Conservation (phyloP, 2,329 filamentous ascomycete species). For the Aspergillus pseudoviridinutans region DNA sequence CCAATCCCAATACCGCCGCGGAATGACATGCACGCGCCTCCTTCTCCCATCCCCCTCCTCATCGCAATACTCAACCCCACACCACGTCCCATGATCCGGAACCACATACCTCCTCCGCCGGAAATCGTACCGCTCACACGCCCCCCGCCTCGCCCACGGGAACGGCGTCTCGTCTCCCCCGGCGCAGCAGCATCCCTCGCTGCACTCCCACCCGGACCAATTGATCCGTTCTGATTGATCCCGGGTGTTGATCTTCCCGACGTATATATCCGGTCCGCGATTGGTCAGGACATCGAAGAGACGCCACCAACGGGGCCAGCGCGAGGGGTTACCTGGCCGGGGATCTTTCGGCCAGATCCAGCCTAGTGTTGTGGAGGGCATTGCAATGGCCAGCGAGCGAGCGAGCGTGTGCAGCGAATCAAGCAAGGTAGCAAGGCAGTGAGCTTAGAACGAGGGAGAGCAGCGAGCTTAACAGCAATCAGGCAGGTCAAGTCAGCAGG, state of each 20-base stretch:
- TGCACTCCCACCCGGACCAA: neutral
- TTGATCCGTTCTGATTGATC: neutral
- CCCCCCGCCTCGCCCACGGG: slow-evolving; percentile 17
- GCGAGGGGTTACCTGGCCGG: slow-evolving; percentile 27
- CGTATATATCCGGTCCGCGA: slow-evolving; percentile 42
- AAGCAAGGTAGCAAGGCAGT: too few species aligned
- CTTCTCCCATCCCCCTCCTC: neutral
- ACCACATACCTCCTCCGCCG: slow-evolving; percentile 27
- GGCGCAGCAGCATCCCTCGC: neutral
- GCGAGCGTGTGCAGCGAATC: too few species aligned
- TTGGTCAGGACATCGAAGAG: slow-evolving; percentile 36
- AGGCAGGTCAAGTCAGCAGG: too few species aligned
- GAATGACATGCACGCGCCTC: slow-evolving; percentile 19
- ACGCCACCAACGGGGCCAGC: slow-evolving; percentile 28
- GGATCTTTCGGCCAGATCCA: slow-evolving; percentile 39
- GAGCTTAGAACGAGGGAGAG: too few species aligned
- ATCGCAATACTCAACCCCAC: slow-evolving; percentile 26
- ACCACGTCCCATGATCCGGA: slow-evolving; percentile 28
- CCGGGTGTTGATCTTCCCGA: slow-evolving; percentile 22
- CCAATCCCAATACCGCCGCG: slow-evolving; percentile 23
- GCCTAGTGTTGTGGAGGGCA: slow-evolving; percentile 12
- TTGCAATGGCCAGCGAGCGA: neutral
- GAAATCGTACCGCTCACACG: slow-evolving; percentile 29
- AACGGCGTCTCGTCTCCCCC: slow-evolving; percentile 16
- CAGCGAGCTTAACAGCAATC: too few species aligned